Evolutionary conservation across 495 filamentous ascomycete genomes (phyloP).

Genomic region (Eremomyces bilateralis): DNA sequence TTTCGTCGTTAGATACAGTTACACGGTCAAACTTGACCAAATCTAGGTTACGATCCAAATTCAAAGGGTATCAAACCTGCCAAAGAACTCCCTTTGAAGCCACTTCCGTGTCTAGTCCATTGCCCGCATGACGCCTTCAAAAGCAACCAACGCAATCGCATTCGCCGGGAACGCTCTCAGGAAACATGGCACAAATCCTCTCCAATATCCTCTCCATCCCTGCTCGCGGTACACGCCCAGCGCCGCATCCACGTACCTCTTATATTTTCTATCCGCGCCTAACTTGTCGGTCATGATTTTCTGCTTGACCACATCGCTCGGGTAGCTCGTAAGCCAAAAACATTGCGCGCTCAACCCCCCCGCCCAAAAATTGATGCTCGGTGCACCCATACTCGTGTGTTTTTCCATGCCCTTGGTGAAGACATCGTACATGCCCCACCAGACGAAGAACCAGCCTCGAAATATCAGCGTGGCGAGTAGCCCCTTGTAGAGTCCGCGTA

Average conservation of each 20-base stretch:
- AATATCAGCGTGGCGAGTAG: slow-evolving; percentile 70
- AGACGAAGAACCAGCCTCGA: slow-evolving; percentile 86
- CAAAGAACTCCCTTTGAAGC: too few species aligned
- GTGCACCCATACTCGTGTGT: slow-evolving; percentile 48
- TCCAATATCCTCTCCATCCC: slow-evolving; percentile 68
- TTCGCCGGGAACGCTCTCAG: slow-evolving; percentile 90
- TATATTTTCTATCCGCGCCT: slow-evolving; percentile 47
- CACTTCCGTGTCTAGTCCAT: too few species aligned
- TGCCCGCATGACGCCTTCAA: slow-evolving; percentile 75
- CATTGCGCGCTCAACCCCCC: slow-evolving; percentile 79
- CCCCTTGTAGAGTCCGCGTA: slow-evolving; percentile 66
- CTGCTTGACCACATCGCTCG: slow-evolving; percentile 89
- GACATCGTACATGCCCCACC: slow-evolving; percentile 87
- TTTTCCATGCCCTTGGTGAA: slow-evolving; percentile 44
- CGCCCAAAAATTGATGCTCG: slow-evolving; percentile 89
- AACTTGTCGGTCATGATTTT: slow-evolving; percentile 87
- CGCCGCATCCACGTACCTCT: slow-evolving; percentile 62
- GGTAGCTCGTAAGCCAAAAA: slow-evolving; percentile 85
- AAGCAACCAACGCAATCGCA: slow-evolving; percentile 78
- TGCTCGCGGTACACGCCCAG: slow-evolving; percentile 48
- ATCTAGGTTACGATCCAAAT: too few species aligned
- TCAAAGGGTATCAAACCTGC: too few species aligned
- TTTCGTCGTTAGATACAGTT: too few species aligned
- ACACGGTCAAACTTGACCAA: too few species aligned
- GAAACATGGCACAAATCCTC: slow-evolving; percentile 86